Evolutionary conservation across 73 alveolate genomes (phyloP), one percentile per base, ranked within the genome.

Genomic region (Uronychia setigera): DNA sequence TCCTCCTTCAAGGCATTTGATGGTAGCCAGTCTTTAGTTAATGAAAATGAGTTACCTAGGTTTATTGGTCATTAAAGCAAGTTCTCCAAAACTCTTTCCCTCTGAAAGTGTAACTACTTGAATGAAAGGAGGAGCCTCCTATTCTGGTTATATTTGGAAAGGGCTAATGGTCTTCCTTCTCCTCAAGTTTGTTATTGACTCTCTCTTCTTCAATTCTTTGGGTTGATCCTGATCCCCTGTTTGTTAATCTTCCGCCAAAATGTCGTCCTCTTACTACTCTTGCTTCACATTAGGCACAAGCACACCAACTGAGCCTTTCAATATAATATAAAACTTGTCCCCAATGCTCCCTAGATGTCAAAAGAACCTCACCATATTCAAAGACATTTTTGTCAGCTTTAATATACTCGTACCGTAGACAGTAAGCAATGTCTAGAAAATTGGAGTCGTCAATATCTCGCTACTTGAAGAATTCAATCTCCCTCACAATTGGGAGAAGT

Each of bases 11-110:
- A 32, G 59, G 28, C 91, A 82, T 58, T 82, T 58, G 31, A 91
- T 91, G 0, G 93, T 82, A 0, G 96, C 96, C n/a, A 92, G 94
- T 76, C 96, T 81, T 46, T 11, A 46, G 67, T 46, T 19, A 29
- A n/a, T n/a, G n/a, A 19, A 46, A 46, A 5, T 19, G 5, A 11
- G 67, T 46, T 46, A 46, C 67, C 90, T 83, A 0, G 94, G 96
- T 57, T 91, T 91, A 35, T 91, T 87, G 32, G 79, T 87, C 0
- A 89, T 74, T 0, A 93, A 74, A 28, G 97, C 97, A 29, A 91
- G 82, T 58, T 93, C 97, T 35, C 97, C 97, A 80, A 93, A 93
- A 0, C 94, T 79, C 58, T 87, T 87, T 1, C 96, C 96, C 26
- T 92, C 74, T 14, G 81, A 87, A 25, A 92, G 19, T 5, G n/a